Percentiles rank a stretch among this genome's conserved stretches.
Conservation (phyloP, 2,329 filamentous ascomycete genomes). For the Trichoderma sp. region DNA sequence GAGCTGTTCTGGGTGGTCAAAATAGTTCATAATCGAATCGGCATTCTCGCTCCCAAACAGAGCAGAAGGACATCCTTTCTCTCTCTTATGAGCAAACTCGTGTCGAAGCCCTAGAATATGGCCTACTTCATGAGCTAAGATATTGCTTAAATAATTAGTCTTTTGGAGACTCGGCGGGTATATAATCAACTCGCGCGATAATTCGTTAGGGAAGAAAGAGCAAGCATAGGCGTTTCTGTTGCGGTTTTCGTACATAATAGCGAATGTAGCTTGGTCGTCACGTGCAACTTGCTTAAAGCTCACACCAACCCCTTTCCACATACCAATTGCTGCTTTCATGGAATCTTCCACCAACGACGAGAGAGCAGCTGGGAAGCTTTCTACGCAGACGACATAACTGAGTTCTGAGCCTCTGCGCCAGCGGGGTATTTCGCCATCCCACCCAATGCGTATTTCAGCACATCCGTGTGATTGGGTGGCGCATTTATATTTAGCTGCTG, state of each 20-base stretch:
- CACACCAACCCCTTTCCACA: background rate
- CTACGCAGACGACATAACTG: background rate
- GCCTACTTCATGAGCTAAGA: background rate
- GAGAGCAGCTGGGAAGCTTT: background rate
- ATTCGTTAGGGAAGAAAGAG: background rate
- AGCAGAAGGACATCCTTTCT: background rate
- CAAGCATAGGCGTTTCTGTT: background rate
- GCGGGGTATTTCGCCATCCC: background rate
- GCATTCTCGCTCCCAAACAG: background rate
- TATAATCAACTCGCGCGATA: background rate
- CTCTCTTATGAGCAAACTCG: background rate
- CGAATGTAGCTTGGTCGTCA: background rate
- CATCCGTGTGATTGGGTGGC: background rate
- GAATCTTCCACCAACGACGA: background rate
- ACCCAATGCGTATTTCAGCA: background rate
- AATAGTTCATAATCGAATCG: constrained; percentile 1
- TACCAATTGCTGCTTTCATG: background rate
- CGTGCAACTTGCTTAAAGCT: background rate
- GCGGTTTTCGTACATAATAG: background rate
- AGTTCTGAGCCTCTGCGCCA: background rate
- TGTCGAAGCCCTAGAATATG: background rate
- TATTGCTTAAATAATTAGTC: background rate
- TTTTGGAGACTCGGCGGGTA: background rate
- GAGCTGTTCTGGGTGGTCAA: background rate
- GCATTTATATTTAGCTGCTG: background rate